These are phyloP conservation scores for Paramecium sexaurelia DNA, from an alignment of 73 alveolate species.

Conservation along the genomic window DNA sequence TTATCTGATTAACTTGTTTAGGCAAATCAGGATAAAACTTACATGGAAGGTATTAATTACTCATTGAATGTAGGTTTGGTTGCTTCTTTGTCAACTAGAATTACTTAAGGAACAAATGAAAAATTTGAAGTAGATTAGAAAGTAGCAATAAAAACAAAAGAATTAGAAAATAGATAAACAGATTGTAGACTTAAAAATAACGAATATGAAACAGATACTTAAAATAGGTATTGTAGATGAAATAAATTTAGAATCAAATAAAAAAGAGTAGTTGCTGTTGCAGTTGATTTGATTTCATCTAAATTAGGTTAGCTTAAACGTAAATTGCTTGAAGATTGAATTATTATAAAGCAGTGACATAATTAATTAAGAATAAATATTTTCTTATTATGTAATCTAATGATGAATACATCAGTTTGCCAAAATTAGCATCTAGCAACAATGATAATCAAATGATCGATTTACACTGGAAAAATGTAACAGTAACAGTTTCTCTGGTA, in stretches of 20 bases:
- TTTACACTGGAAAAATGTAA: background rate
- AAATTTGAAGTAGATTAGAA: slow-evolving; percentile 44
- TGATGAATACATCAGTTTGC: background rate
- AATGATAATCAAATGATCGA: background rate
- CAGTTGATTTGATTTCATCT: slow-evolving; percentile 55
- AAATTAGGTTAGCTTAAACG: slow-evolving; percentile 42
- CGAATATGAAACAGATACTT: slow-evolving; percentile 28
- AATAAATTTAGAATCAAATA: background rate
- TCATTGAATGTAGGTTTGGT: background rate
- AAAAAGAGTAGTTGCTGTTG: slow-evolving; percentile 3
- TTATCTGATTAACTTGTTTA: slow-evolving; percentile 37
- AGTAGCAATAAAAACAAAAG: slow-evolving; percentile 7
- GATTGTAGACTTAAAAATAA: slow-evolving; percentile 47
- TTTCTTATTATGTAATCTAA: slow-evolving; percentile 6
- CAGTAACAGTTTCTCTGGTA: background rate
- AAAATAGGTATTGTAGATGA: background rate
- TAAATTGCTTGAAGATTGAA: slow-evolving; percentile 37
- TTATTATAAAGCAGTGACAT: slow-evolving; percentile 6
- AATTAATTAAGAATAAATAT: background rate
- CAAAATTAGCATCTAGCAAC: background rate
- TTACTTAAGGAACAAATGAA: slow-evolving; percentile 13
- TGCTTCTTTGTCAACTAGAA: background rate
- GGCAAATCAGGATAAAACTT: slow-evolving; percentile 32
- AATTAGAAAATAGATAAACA: background rate
- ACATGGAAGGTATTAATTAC: background rate